Base-by-base conservation (phyloP, 2,329 filamentous ascomycete species). In the Trichoderma endophyticum region DNA sequence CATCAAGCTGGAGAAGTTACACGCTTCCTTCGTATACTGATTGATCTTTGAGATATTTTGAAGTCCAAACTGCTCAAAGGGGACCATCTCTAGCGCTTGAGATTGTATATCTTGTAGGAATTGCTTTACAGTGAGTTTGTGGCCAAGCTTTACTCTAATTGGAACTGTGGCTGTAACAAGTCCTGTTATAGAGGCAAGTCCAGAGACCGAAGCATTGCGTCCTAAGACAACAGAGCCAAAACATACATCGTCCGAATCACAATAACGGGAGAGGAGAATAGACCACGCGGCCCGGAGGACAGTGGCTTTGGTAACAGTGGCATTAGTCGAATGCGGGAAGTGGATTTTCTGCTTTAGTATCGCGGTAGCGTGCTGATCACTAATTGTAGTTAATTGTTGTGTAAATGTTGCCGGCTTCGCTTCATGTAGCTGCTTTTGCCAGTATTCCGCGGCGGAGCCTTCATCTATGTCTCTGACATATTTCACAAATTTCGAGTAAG, bases 31-130 rank as follows among this genome's bases (percentile, higher is more conserved):
- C 3, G 76, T 70, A 28, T 76, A 65, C 9, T 59, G 24, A 11
- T 48, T 51, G 6, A 71, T 30, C n/a, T 71, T 71, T 12, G 65
- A 43, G 85, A 60, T 74, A 54, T 79, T 75, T 18, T 77, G 75
- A 1, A 81, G 65, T 11, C 77, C 77, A 34, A 77, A 72, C 11
- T 79, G 73, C 59, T 77, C 79, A 62, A 71, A 76, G 1, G 73
- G 62, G 2, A 75, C 72, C 75, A 76, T 76, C 59, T 79, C 75
- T 18, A 72, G 57, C 3, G 75, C 67, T 70, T 73, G 73, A 14
- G 73, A 69, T 73, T 80, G 78, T 8, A 79, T 67, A 26, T 62
- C 51, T 14, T 63, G 63, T 3, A 76, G 70, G 18, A 73, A 76
- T 6, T 66, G 36, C 4, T 24, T 28, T n/a, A 65, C 48, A 7